phyloP scores from a whole-genome alignment of 768 basidiomycete genomes.

The Leccinum obscurum region DNA sequence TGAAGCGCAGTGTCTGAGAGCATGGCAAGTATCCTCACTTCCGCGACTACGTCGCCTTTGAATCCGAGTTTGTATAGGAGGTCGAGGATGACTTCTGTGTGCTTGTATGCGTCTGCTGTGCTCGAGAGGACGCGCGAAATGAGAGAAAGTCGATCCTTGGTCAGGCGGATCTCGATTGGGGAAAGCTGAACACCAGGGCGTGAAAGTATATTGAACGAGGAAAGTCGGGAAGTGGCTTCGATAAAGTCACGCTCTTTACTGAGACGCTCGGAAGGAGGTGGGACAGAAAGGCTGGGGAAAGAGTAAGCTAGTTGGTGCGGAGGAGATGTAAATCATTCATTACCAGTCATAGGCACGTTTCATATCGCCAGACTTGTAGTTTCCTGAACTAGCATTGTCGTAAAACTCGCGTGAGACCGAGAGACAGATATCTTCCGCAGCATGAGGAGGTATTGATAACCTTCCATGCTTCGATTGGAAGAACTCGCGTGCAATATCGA shows the following conservation, averaged over 20 bases:
- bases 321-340: constrained; percentile 11
- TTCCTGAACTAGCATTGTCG: constrained; percentile 91
- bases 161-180: constrained; percentile 91
- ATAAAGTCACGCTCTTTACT: constrained; percentile 85
- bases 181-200: constrained; percentile 75
- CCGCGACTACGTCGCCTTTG: constrained; percentile 66
- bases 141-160: constrained; percentile 85
- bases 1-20: constrained; percentile 85
- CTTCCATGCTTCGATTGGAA: constrained; percentile 48
- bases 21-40: constrained; percentile 87
- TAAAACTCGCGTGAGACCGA: constrained; percentile 86
- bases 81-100: constrained; percentile 89
- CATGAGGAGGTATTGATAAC: constrained; percentile 47
- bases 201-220: constrained; percentile 86
- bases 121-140: constrained; percentile 83
- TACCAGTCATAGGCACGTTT: constrained; percentile 97
- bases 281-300: constrained; percentile 68
- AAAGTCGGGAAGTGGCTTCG: constrained; percentile 93
- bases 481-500: constrained; percentile 65
- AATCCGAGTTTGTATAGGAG: constrained; percentile 87
- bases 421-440: constrained; percentile 78
- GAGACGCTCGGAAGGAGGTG: constrained; percentile 60
- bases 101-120: constrained; percentile 86
- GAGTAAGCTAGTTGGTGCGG: constrained; percentile 6
- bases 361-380: constrained; percentile 93